These are phyloP conservation scores for Phytopythium montanum DNA, from an alignment of 352 stramenopile genomes.

Conservation along the genomic window DNA sequence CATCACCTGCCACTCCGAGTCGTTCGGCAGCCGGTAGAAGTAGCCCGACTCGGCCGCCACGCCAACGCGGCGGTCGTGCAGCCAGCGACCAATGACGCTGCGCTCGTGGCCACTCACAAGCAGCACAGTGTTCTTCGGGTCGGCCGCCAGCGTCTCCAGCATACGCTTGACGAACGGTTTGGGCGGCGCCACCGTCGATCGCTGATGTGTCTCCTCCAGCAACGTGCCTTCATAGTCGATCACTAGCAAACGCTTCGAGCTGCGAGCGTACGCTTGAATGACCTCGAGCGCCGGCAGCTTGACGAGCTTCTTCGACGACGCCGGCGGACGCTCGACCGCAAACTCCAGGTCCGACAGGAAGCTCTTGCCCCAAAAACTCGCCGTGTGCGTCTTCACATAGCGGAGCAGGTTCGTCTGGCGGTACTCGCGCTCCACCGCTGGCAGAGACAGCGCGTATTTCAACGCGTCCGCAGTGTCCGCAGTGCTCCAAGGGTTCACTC, in stretches of 20 bases:
- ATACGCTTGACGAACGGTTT: constrained; percentile 63
- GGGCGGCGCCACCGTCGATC: constrained; percentile 44
- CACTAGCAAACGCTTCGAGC: constrained; percentile 62
- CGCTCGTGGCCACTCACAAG: constrained; percentile 60
- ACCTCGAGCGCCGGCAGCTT: constrained; percentile 38
- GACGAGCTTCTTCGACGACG: constrained; percentile 39
- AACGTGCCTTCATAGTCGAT: constrained; percentile 81
- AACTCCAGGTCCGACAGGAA: constrained; percentile 77
- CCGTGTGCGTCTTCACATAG: constrained; percentile 86
- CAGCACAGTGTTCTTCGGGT: constrained; percentile 56
- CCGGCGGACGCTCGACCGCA: constrained; percentile 26
- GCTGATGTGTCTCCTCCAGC: constrained; percentile 63
- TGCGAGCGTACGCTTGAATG: constrained; percentile 56
- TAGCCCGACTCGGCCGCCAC: constrained; percentile 62
- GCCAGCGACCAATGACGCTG: constrained; percentile 72
- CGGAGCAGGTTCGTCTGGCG: constrained; percentile 81
- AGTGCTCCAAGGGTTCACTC: constrained; percentile 89
- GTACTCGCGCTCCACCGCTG: constrained; percentile 81
- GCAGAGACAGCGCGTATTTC: constrained; percentile 67
- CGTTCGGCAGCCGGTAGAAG: constrained; percentile 50
- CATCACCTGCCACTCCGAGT: constrained; percentile 56
- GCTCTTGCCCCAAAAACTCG: constrained; percentile 80
- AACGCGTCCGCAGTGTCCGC: constrained; percentile 71
- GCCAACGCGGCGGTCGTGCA: constrained; percentile 50
- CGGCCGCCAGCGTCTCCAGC: constrained; percentile 45